Conservation (phyloP, 2,329 filamentous ascomycete species). For the Sclerotinia borealis region DNA sequence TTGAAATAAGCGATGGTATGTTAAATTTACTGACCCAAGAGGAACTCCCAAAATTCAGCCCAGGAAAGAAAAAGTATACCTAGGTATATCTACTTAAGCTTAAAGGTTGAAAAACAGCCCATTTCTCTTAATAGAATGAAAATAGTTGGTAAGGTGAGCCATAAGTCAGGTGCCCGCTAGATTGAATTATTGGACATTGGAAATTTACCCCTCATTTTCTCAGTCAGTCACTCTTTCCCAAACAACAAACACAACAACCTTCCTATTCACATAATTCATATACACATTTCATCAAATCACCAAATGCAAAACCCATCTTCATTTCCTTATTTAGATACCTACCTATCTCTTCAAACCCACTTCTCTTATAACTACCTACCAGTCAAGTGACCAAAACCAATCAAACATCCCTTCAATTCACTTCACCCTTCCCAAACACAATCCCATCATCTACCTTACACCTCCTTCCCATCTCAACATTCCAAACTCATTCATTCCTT, state of each 20-base stretch:
- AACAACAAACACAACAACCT: not conserved
- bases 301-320: too few relatives aligned
- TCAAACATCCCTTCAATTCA: not conserved
- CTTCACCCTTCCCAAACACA: too few relatives aligned
- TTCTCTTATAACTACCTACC: too few relatives aligned
- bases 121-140: not conserved
- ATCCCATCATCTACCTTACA: not conserved
- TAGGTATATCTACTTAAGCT: too few relatives aligned
- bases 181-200: not conserved
- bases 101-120: too few relatives aligned
- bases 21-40: too few relatives aligned
- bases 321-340: too few relatives aligned
- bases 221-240: not conserved
- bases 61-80: too few relatives aligned
- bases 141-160: not conserved
- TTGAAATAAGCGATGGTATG: too few relatives aligned
- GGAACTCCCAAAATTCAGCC: too few relatives aligned
- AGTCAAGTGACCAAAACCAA: not conserved
- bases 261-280: not conserved
- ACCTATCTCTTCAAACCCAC: too few relatives aligned
- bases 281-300: not conserved
- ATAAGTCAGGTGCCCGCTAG: not conserved
- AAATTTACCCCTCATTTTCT: not conserved
- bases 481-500: not conserved
- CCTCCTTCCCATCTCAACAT: not conserved